Conservation (phyloP, 345 rosid species). For the Syzygium oleosum region DNA sequence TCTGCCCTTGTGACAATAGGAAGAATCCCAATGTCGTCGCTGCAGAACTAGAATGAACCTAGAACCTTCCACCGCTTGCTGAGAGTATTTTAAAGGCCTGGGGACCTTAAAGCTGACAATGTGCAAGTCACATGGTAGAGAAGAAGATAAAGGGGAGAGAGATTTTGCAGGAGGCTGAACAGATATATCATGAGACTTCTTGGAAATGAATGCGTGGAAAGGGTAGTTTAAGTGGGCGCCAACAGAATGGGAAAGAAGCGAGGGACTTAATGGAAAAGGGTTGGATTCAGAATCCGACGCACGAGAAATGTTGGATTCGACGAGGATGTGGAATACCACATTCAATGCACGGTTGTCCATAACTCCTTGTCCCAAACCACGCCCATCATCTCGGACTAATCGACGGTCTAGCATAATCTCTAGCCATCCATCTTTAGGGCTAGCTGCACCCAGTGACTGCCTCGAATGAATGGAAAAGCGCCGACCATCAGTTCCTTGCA, state of each 20-base stretch:
- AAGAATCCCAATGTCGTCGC: conserved; percentile 70
- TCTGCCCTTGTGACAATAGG: conserved; percentile 59
- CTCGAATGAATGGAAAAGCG: conserved; percentile 89
- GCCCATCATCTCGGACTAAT: conserved; percentile 76
- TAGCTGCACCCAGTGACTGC: conserved; percentile 79
- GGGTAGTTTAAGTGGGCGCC: conserved; percentile 87
- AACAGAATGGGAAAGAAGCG: conserved; percentile 68
- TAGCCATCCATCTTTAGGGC: conserved; percentile 78
- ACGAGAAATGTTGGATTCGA: conserved; percentile 59
- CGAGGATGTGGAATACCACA: conserved; percentile 62
- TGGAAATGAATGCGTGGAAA: conserved; percentile 64
- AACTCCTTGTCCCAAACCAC: conserved; percentile 99
- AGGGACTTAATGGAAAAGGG: conserved; percentile 55
- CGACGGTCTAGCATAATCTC: conserved; percentile 98
- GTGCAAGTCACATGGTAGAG: conserved; percentile 87
- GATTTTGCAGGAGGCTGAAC: conserved; percentile 37
- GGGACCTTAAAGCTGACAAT: conserved; percentile 83
- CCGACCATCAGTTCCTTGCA: conserved; percentile 78
- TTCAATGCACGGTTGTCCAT: conserved; percentile 79
- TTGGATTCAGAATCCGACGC: conserved; percentile 30
- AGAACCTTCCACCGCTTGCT: conserved; percentile 36
- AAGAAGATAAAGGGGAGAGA: conserved; percentile 62
- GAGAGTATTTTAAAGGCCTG: conserved; percentile 61
- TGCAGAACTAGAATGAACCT: conserved; percentile 63
- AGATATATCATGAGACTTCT: conserved; percentile 61